A percentile compares a stretch with the other conserved stretches of the same genome.
phyloP scores from a whole-genome alignment of 2,329 filamentous ascomycete species.

The Fusarium lateritium region DNA sequence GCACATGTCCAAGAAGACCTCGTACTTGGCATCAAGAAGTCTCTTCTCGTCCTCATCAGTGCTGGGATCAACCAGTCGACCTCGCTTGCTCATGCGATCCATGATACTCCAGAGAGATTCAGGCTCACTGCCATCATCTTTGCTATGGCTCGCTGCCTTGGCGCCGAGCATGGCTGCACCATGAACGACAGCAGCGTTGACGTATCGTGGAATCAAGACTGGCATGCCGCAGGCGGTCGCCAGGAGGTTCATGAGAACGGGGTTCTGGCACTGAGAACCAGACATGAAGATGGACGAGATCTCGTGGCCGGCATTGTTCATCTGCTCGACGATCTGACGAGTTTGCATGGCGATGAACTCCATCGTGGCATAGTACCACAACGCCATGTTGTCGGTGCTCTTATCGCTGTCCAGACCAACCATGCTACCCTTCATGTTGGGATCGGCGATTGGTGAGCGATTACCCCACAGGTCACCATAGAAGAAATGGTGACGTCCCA shows the following conservation, averaged over 20 bases:
- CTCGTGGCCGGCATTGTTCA: constrained; percentile 91
- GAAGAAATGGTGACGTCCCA: constrained; percentile 97
- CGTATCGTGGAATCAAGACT: constrained; percentile 92
- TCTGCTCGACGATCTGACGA: constrained; percentile 91
- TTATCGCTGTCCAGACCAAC: constrained; percentile 91
- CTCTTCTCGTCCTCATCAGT: constrained; percentile 81
- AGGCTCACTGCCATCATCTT: constrained; percentile 75
- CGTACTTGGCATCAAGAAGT: constrained; percentile 89
- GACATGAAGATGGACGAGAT: constrained; percentile 99
- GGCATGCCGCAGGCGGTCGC: constrained; percentile 93
- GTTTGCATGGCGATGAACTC: constrained; percentile 99
- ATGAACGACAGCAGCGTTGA: constrained; percentile 95
- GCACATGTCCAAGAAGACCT: constrained; percentile 95
- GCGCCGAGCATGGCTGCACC: constrained; percentile 99
- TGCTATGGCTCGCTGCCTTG: constrained; percentile 90
- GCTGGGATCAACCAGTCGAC: constrained; percentile 83
- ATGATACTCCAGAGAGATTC: constrained; percentile 97
- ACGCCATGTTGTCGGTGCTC: constrained; percentile 86
- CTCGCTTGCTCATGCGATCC: constrained; percentile 96
- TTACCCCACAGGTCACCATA: constrained; percentile 99
- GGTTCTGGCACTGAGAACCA: constrained; percentile 96
- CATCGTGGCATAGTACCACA: constrained; percentile 96
- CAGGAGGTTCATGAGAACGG: constrained; percentile 90
- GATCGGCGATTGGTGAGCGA: constrained; percentile 91
- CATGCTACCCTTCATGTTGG: constrained; percentile 91